phyloP scores from a whole-genome alignment of 805 yeast species.

The Candida endomychidarum region DNA sequence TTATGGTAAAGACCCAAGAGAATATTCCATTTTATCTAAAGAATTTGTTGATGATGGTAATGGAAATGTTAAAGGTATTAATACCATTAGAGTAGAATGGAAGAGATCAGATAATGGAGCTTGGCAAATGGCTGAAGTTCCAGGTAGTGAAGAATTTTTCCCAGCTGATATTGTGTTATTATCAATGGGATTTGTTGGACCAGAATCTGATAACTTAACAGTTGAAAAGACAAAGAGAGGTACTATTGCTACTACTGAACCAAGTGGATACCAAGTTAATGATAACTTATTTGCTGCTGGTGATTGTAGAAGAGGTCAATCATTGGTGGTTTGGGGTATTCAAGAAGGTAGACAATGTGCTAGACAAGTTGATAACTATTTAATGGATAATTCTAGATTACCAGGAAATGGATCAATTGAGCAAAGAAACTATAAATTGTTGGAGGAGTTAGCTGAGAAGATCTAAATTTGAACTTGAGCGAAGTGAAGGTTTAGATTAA shows the following conservation, averaged over 20 bases:
- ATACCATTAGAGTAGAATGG: slow-evolving; percentile 98
- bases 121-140: slow-evolving; percentile 98
- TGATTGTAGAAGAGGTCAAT: slow-evolving; percentile 98
- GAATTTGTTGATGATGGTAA: slow-evolving; percentile 94
- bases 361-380: slow-evolving; percentile 77
- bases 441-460: slow-evolving; percentile 74
- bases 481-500: slow-evolving; percentile 2
- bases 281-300: slow-evolving; percentile 92
- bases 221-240: slow-evolving; percentile 79
- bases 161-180: slow-evolving; percentile 91
- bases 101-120: slow-evolving; percentile 92
- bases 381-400: slow-evolving; percentile 76
- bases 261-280: slow-evolving; percentile 63
- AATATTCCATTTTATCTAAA: slow-evolving; percentile 90
- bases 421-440: slow-evolving; percentile 73
- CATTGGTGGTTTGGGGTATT: slow-evolving; percentile 98
- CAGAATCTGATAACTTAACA: slow-evolving; percentile 77
- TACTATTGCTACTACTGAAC: slow-evolving; percentile 65
- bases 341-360: slow-evolving; percentile 99
- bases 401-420: slow-evolving; percentile 95
- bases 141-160: slow-evolving; percentile 91
- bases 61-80: slow-evolving; percentile 92
- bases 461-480: too few species aligned
- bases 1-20: slow-evolving; percentile 97
- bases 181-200: slow-evolving; percentile 98